These are phyloP conservation scores for Ramicandelaber brevisporus DNA, from an alignment of 192 early-diverging fungal species.

Conservation along the genomic window DNA sequence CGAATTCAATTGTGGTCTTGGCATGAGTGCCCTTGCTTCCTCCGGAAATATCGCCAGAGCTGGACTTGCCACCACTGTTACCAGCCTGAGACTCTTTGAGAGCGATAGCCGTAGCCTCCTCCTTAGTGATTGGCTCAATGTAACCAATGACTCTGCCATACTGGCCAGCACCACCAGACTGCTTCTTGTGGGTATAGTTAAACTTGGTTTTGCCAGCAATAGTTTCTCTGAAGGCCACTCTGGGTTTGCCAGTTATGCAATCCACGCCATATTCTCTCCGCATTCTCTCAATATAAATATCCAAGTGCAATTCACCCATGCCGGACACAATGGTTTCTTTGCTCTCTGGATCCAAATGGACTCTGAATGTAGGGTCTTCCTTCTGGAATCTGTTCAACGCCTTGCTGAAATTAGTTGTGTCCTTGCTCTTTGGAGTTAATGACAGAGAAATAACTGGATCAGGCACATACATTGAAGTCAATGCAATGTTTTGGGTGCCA, in stretches of 20 bases:
- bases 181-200: conserved; percentile 98
- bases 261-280: conserved; percentile 91
- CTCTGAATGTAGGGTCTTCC: conserved; percentile 70
- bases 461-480: conserved; percentile 97
- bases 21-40: no score
- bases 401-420: conserved; percentile 35
- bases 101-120: no score
- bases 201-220: conserved; percentile 46
- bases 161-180: conserved; percentile 89
- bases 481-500: conserved; percentile 50
- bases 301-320: conserved; percentile 72
- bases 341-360: conserved; percentile 48
- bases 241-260: conserved; percentile 87
- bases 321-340: conserved; percentile 75
- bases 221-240: conserved; percentile 93
- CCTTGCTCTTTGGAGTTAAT: conserved; percentile 75
- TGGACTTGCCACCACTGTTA: neutral
- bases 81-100: no score
- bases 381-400: conserved; percentile 56
- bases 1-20: conserved; percentile 38
- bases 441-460: conserved; percentile 91
- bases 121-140: conserved; percentile 57
- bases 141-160: conserved; percentile 75
- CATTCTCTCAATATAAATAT: conserved; percentile 96
- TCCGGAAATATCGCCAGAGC: neutral